Evolutionary conservation across 2,329 filamentous ascomycete species (phyloP).

Genomic region (Venturia carpophila): DNA sequence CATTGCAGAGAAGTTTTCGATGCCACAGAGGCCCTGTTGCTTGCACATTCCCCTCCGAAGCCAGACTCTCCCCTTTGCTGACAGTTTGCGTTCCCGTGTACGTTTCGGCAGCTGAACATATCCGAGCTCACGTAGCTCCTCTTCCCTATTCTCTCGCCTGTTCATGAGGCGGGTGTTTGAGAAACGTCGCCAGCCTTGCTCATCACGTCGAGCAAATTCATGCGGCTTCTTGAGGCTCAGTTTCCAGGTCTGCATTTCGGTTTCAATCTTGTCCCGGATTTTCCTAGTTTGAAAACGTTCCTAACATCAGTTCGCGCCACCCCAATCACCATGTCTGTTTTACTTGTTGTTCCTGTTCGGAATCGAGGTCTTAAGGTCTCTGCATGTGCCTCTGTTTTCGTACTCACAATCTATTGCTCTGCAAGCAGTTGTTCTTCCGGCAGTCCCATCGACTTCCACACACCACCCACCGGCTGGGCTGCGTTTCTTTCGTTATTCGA

Average conservation of each 20-base stretch:
- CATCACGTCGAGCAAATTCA: conserved; percentile 17
- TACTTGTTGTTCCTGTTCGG: conserved; percentile 20
- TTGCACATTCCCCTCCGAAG: neutral
- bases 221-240: conserved; percentile 18
- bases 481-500: conserved; percentile 43
- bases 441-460: conserved; percentile 40
- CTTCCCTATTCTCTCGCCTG: conserved; percentile 1
- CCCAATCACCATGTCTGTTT: conserved; percentile 34
- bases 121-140: neutral
- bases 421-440: conserved; percentile 24
- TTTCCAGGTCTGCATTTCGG: conserved; percentile 10
- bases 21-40: neutral
- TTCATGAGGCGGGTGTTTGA: conserved; percentile 12
- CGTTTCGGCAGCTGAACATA: neutral
- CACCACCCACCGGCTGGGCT: conserved; percentile 48
- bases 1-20: neutral
- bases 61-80: neutral
- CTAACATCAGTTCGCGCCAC: conserved; percentile 34
- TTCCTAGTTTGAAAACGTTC: conserved; percentile 34
- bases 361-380: neutral
- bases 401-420: conserved; percentile 22
- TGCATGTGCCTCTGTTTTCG: conserved; percentile 8
- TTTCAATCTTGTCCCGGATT: conserved; percentile 15
- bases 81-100: conserved; percentile 7
- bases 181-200: conserved; percentile 18